phyloP scores from a whole-genome alignment of 2,329 filamentous ascomycete genomes.

The Verticillium albo-atrum region DNA sequence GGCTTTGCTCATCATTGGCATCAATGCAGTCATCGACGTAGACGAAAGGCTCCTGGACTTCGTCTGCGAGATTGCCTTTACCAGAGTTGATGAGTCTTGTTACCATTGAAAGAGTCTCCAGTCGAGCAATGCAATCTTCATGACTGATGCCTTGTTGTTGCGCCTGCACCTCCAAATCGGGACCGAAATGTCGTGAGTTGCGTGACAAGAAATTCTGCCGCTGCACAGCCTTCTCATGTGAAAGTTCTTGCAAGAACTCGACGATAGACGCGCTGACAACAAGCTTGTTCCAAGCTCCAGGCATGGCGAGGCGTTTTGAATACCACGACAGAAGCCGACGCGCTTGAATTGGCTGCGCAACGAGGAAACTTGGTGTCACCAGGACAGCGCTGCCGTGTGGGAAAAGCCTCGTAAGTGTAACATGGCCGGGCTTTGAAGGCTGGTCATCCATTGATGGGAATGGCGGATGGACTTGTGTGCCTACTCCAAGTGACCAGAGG shows the following conservation, averaged over 20 bases:
- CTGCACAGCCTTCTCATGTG: background rate
- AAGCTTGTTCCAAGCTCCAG: conserved; percentile 14
- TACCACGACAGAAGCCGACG: conserved; percentile 31
- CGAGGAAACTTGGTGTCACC: conserved; percentile 37
- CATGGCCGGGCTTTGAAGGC: conserved; percentile 1
- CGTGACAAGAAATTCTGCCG: background rate
- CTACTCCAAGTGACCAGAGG: conserved; percentile 38
- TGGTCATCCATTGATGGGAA: conserved; percentile 8
- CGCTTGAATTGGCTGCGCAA: conserved; percentile 29
- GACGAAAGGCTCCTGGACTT: conserved; percentile 33
- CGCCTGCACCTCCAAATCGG: background rate
- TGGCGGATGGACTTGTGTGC: conserved; percentile 14
- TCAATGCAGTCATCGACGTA: conserved; percentile 45
- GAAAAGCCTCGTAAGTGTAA: conserved; percentile 19
- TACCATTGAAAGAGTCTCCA: conserved; percentile 9
- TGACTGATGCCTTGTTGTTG: background rate
- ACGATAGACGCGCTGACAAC: conserved; percentile 22
- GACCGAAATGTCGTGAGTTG: background rate
- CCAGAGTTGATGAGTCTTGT: conserved; percentile 10
- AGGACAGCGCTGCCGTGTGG: conserved; percentile 26
- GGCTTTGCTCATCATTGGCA: conserved; percentile 55
- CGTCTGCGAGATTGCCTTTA: conserved; percentile 23
- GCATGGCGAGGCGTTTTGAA: background rate
- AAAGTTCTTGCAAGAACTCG: conserved; percentile 24
- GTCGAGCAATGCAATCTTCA: conserved; percentile 7